Evolutionary conservation across 441 rosid species (phyloP).

Genomic region (Gossypium lobatum): DNA sequence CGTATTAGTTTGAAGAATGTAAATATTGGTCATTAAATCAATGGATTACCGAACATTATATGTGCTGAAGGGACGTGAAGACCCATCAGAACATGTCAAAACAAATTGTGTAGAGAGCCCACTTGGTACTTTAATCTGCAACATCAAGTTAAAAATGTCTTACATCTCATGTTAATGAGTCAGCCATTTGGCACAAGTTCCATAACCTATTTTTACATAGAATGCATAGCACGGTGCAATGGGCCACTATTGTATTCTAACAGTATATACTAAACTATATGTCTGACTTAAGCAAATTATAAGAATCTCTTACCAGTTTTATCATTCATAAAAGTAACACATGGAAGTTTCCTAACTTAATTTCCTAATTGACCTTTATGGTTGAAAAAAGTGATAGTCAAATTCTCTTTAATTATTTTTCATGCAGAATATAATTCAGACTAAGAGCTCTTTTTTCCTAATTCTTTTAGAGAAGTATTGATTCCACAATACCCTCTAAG

Average conservation of each 20-base stretch:
- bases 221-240: not conserved
- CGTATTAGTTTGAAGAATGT: not conserved
- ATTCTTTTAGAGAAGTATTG: not conserved
- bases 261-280: not conserved
- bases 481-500: not conserved
- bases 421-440: not conserved
- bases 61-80: conserved; percentile 69
- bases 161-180: not conserved
- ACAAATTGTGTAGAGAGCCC: conserved; percentile 77
- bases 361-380: not conserved
- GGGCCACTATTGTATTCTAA: not conserved
- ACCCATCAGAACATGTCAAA: conserved; percentile 67
- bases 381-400: not conserved
- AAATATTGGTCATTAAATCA: not conserved
- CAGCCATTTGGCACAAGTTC: not conserved
- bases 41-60: conserved; percentile 49
- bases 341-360: not conserved
- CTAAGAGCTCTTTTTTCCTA: not conserved
- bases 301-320: not conserved
- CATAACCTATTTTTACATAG: not conserved
- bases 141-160: conserved; percentile 2
- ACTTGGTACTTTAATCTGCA: conserved; percentile 86
- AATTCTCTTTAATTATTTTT: not conserved
- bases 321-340: not conserved
- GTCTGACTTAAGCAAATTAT: not conserved